Percentiles rank a stretch among this genome's conserved stretches.
phyloP scores from a whole-genome alignment of 805 yeast species.

The Zygoascus bituminiphila region DNA sequence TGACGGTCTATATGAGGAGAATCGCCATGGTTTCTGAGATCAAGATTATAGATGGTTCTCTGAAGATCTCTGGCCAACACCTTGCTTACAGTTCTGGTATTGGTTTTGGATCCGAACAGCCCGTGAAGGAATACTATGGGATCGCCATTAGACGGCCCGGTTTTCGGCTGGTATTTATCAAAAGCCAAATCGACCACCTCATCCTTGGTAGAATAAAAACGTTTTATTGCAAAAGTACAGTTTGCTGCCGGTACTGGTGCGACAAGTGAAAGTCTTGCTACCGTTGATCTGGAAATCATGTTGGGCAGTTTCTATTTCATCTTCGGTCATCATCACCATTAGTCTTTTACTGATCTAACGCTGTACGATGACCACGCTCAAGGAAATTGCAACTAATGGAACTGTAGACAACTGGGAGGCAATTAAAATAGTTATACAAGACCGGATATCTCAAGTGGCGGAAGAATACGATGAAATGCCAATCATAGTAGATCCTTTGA shows the following conservation, averaged over 20 bases:
- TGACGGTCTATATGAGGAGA: conserved; percentile 70
- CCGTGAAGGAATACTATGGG: conserved; percentile 85
- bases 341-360: too few species aligned
- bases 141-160: conserved; percentile 2
- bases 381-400: background rate
- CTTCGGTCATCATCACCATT: background rate
- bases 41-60: conserved; percentile 34
- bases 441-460: background rate
- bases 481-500: conserved; percentile 17
- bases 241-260: too few species aligned
- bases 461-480: background rate
- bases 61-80: conserved; percentile 29
- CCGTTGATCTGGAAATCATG: background rate
- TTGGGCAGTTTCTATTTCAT: background rate
- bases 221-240: too few species aligned
- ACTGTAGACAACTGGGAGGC: background rate
- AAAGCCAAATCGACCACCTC: conserved; percentile 1
- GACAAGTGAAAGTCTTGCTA: too few species aligned
- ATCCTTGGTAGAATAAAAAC: too few species aligned
- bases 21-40: conserved; percentile 86
- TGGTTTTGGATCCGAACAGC: conserved; percentile 74
- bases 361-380: background rate
- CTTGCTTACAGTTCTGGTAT: conserved; percentile 72
- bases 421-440: background rate
- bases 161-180: background rate